A percentile compares a stretch with the other conserved stretches of the same genome.
These are phyloP conservation scores for Cryphonectria japonica DNA, from an alignment of 2,329 filamentous ascomycete genomes.

Conservation along the genomic window DNA sequence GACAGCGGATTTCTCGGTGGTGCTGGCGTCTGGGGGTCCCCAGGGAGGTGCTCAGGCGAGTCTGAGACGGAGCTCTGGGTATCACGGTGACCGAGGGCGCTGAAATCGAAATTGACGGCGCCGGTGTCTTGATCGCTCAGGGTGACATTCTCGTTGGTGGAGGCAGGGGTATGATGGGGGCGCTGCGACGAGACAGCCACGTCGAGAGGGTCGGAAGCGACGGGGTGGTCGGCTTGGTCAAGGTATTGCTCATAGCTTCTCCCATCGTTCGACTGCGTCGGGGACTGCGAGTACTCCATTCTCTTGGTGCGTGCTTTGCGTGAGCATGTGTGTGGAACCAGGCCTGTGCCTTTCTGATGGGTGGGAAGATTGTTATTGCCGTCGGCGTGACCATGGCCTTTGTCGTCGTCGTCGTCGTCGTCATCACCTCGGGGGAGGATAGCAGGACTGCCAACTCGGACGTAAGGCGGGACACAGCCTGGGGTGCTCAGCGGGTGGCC, in stretches of 20 bases:
- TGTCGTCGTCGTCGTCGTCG: conserved; percentile 1
- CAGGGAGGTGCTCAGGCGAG: conserved; percentile 24
- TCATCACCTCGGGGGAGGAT: background rate
- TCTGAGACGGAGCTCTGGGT: conserved; percentile 43
- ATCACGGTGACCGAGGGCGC: conserved; percentile 42
- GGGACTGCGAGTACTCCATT: conserved; percentile 55
- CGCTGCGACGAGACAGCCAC: conserved; percentile 17
- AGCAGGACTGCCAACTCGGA: conserved; percentile 2
- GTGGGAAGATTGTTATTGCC: background rate
- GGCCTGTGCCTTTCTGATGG: background rate
- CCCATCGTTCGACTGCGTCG: conserved; percentile 60
- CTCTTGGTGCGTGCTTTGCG: conserved; percentile 32
- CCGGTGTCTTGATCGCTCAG: conserved; percentile 54
- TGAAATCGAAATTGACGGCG: conserved; percentile 51
- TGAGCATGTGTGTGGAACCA: conserved; percentile 7
- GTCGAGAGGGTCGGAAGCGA: conserved; percentile 36
- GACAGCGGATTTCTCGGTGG: conserved; percentile 52
- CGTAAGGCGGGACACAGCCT: background rate
- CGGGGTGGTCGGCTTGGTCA: conserved; percentile 27
- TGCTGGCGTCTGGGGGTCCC: conserved; percentile 53
- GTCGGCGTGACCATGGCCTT: background rate
- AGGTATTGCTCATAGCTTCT: conserved; percentile 57
- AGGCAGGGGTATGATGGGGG: conserved; percentile 15
- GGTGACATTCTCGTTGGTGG: conserved; percentile 37
- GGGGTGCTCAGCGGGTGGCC: background rate